Percentiles rank a stretch among this genome's conserved stretches.
These are phyloP conservation scores for Mollisia scopiformis DNA, from an alignment of 2,329 filamentous ascomycete species.

Conservation along the genomic window DNA sequence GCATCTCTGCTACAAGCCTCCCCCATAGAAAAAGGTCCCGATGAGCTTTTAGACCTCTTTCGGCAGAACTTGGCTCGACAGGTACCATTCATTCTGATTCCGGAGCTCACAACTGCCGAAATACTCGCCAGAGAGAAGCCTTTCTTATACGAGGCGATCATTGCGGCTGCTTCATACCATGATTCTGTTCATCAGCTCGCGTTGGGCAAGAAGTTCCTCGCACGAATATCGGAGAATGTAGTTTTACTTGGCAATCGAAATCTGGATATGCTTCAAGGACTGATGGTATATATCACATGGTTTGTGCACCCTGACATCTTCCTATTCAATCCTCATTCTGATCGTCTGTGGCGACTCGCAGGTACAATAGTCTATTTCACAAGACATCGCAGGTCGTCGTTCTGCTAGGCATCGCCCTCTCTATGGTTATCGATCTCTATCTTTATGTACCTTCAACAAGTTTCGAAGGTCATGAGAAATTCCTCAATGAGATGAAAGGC, in stretches of 20 bases:
- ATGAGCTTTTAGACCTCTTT: slow-evolving; percentile 10
- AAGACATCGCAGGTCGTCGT: not conserved
- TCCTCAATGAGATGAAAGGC: slow-evolving; percentile 13
- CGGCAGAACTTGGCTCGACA: slow-evolving; percentile 2
- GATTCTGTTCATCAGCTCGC: slow-evolving; percentile 8
- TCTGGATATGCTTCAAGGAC: slow-evolving; percentile 19
- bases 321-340: not conserved
- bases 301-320: not conserved
- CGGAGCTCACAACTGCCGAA: not conserved
- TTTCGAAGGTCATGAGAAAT: slow-evolving; percentile 13
- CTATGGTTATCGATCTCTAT: slow-evolving; percentile 41
- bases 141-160: slow-evolving; percentile 16
- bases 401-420: slow-evolving; percentile 34
- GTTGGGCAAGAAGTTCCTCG: slow-evolving; percentile 3
- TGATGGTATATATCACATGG: slow-evolving; percentile 17
- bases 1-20: too few relatives aligned
- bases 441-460: slow-evolving; percentile 35
- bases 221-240: slow-evolving; percentile 6
- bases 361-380: slow-evolving; percentile 34
- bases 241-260: slow-evolving; percentile 3
- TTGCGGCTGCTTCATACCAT: slow-evolving; percentile 7
- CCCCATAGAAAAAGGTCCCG: too few relatives aligned
- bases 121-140: slow-evolving; percentile 9
- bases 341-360: not conserved
- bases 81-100: slow-evolving; percentile 14